Conservation (phyloP, 768 basidiomycete species). For the Mrakia gelida region DNA sequence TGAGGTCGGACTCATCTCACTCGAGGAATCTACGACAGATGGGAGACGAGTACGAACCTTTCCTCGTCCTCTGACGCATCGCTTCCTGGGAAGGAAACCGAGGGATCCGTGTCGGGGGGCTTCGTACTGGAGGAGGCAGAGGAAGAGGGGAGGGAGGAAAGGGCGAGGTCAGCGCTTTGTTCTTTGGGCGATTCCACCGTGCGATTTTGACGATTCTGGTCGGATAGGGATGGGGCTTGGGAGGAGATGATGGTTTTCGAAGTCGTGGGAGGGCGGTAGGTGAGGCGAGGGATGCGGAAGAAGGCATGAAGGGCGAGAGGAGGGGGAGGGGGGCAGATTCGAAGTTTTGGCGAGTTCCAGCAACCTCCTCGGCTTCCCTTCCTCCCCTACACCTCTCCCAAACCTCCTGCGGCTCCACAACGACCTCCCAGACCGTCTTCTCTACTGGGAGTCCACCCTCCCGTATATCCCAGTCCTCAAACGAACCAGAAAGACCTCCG, state of each 20-base stretch:
- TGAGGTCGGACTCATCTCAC: background rate
- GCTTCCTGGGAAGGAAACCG: constrained; percentile 48
- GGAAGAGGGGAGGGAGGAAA: background rate
- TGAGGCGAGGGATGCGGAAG: background rate
- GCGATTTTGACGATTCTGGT: background rate
- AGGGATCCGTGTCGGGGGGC: constrained; percentile 97
- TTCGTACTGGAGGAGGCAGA: constrained; percentile 64
- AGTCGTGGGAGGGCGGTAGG: background rate
- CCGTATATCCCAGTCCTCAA: background rate
- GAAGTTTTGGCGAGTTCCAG: background rate
- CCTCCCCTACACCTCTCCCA: background rate
- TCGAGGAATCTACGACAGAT: background rate
- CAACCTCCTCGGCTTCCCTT: background rate
- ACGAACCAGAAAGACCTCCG: background rate
- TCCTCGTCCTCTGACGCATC: constrained; percentile 33
- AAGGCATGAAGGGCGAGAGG: background rate
- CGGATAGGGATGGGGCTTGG: background rate
- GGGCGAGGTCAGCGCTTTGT: background rate
- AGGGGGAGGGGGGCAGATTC: background rate
- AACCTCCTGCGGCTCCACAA: background rate
- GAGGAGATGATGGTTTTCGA: background rate
- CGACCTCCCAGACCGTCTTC: background rate
- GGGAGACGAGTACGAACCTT: constrained; percentile 26
- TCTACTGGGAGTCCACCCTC: background rate
- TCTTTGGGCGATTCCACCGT: background rate